These are phyloP conservation scores for Macroventuria anomochaeta DNA, from an alignment of 2,329 filamentous ascomycete species.

Conservation along the genomic window DNA sequence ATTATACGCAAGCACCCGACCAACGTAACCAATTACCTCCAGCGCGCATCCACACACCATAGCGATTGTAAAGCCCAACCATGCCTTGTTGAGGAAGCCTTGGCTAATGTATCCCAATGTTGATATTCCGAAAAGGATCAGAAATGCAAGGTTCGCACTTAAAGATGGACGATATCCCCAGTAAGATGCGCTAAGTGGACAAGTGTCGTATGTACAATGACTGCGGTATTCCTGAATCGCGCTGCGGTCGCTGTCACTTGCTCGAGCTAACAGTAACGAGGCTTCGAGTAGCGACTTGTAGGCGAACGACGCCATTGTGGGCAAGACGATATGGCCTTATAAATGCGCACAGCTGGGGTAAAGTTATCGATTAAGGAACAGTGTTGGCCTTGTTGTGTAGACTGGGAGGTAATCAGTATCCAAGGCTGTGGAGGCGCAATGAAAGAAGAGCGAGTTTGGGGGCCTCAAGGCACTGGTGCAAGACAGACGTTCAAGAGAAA, in stretches of 20 bases:
- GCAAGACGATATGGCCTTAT: not conserved
- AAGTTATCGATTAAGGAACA: no score
- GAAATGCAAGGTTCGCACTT: slow-evolving; percentile 51
- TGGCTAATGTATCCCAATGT: slow-evolving; percentile 48
- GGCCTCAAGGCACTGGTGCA: not conserved
- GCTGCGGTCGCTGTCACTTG: slow-evolving; percentile 4
- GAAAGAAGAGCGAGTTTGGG: no score
- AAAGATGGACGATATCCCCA: slow-evolving; percentile 55
- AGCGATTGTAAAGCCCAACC: slow-evolving; percentile 52
- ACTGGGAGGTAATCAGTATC: no score
- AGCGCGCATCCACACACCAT: slow-evolving; percentile 64
- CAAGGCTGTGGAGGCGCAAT: not conserved
- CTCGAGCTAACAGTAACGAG: slow-evolving; percentile 8
- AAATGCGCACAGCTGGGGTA: no score
- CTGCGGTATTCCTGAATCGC: slow-evolving; percentile 5
- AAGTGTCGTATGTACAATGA: slow-evolving; percentile 11
- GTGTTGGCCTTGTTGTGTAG: no score
- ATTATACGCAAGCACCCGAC: slow-evolving; percentile 62
- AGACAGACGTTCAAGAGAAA: not conserved
- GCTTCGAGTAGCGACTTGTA: slow-evolving; percentile 2
- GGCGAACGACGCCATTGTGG: not conserved
- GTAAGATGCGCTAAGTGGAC: slow-evolving; percentile 39
- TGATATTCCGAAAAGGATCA: slow-evolving; percentile 53
- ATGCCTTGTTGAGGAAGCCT: slow-evolving; percentile 47
- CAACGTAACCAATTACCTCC: slow-evolving; percentile 69